Evolutionary conservation across 805 yeast genomes (phyloP).

Genomic region (Saccharomycopsis selenospora): DNA sequence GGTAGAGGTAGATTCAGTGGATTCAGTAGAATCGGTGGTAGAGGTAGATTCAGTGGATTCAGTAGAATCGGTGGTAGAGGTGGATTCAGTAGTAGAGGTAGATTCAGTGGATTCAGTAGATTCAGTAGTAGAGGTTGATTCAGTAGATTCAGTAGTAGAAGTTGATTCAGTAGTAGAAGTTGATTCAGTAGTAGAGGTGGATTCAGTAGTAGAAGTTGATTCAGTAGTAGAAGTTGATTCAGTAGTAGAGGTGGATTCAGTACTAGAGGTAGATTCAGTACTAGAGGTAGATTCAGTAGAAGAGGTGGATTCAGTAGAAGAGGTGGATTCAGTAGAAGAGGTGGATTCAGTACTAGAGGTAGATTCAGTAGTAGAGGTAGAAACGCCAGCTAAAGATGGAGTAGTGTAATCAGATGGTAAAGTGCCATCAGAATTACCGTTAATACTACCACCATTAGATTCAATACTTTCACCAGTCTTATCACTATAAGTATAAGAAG

Average conservation of each 20-base stretch:
- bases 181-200: slow-evolving; percentile 28
- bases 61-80: slow-evolving; percentile 20
- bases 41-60: slow-evolving; percentile 22
- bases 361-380: slow-evolving; percentile 2
- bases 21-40: slow-evolving; percentile 21
- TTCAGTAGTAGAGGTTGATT: background rate
- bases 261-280: slow-evolving; percentile 24
- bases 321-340: slow-evolving; percentile 21
- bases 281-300: slow-evolving; percentile 27
- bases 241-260: slow-evolving; percentile 23
- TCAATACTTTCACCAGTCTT: slow-evolving; percentile 37
- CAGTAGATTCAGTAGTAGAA: background rate
- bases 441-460: slow-evolving; percentile 25
- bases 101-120: background rate
- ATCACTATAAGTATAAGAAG: slow-evolving; percentile 38
- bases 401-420: slow-evolving; percentile 22
- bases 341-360: background rate
- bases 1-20: slow-evolving; percentile 20
- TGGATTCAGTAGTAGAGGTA: slow-evolving; percentile 9
- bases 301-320: slow-evolving; percentile 24
- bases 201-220: slow-evolving; percentile 24
- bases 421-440: slow-evolving; percentile 14
- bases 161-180: slow-evolving; percentile 17
- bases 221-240: slow-evolving; percentile 12
- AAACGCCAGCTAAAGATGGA: slow-evolving; percentile 21